Conservation (phyloP, 2,329 filamentous ascomycete species). For the Aspergillus oerlinghausenensis region DNA sequence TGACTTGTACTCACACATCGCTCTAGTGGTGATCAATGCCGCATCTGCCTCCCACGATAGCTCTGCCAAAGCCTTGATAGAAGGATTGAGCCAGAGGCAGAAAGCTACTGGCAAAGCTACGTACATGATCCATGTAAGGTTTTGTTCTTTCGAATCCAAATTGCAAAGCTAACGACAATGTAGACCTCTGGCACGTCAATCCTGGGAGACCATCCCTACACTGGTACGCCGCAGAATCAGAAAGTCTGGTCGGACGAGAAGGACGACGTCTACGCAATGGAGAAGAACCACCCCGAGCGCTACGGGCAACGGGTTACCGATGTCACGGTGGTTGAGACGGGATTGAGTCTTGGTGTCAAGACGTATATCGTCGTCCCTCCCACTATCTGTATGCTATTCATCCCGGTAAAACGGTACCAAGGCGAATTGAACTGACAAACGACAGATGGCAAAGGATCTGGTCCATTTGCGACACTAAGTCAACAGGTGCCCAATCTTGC, state of each 20-base stretch:
- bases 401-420: background rate
- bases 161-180: background rate
- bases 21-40: conserved; percentile 40
- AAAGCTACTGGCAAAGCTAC: conserved; percentile 31
- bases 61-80: conserved; percentile 40
- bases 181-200: conserved; percentile 9
- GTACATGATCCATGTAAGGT: conserved; percentile 38
- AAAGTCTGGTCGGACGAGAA: conserved; percentile 39
- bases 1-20: background rate
- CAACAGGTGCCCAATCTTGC: conserved; percentile 39
- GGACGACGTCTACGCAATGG: conserved; percentile 43
- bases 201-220: conserved; percentile 40
- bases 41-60: conserved; percentile 37
- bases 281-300: conserved; percentile 29
- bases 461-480: conserved; percentile 34
- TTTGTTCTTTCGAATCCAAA: background rate
- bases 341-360: conserved; percentile 38
- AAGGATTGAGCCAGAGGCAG: conserved; percentile 39
- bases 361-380: conserved; percentile 46
- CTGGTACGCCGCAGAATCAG: conserved; percentile 23
- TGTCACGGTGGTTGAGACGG: conserved; percentile 39
- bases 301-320: conserved; percentile 46
- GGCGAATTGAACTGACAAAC: background rate
- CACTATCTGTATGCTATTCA: conserved; percentile 33
- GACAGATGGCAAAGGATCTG: conserved; percentile 27